Percentiles rank a stretch among this genome's conserved stretches.
Conservation (phyloP, 306 rosid genomes). For the Prosopis cineraria region DNA sequence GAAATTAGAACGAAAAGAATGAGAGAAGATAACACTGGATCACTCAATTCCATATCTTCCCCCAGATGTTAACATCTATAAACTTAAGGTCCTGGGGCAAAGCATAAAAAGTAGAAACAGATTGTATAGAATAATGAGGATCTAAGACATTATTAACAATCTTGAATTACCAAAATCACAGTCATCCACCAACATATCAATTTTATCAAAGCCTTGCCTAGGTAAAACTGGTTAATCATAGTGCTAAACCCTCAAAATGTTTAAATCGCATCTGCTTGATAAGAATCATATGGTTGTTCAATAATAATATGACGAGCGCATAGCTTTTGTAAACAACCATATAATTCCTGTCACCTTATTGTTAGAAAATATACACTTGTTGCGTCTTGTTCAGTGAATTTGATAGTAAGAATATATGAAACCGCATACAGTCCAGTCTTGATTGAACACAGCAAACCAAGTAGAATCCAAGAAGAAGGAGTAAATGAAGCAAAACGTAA, state of each 20-base stretch:
- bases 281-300: conserved; percentile 1
- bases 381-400: not conserved
- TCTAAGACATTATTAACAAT: not conserved
- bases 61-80: not conserved
- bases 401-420: not conserved
- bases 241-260: not conserved
- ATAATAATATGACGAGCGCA: not conserved
- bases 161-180: not conserved
- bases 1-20: not conserved
- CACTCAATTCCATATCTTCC: not conserved
- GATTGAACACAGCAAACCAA: not conserved
- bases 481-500: not conserved
- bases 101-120: not conserved
- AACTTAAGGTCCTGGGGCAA: not conserved
- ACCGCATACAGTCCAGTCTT: not conserved
- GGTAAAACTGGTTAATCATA: not conserved
- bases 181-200: not conserved
- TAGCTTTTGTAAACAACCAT: not conserved
- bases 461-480: not conserved
- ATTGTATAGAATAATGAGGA: not conserved
- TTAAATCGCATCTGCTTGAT: not conserved
- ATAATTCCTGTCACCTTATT: not conserved
- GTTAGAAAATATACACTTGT: not conserved
- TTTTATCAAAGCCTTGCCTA: not conserved
- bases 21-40: not conserved